Conservation (phyloP, 164 flowering plant species). For the Magnolia sinica region DNA sequence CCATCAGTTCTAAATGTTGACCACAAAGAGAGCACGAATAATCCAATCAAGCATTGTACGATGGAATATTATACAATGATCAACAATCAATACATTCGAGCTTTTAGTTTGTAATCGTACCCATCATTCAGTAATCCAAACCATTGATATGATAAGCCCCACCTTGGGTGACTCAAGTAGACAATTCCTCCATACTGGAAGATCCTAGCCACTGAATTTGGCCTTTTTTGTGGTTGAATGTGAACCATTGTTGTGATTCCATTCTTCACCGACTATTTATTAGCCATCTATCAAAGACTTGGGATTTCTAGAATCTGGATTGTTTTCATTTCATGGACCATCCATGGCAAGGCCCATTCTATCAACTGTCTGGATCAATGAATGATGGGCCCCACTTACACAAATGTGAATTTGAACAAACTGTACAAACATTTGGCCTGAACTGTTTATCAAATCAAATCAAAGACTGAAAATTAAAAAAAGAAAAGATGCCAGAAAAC, state of each 20-base stretch:
- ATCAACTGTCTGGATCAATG: not conserved
- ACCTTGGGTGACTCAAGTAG: too few species aligned
- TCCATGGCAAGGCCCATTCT: not conserved
- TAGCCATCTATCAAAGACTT: not conserved
- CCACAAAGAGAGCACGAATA: too few species aligned
- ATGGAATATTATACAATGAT: too few species aligned
- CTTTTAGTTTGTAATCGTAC: too few species aligned
- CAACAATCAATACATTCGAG: too few species aligned
- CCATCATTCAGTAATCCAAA: too few species aligned
- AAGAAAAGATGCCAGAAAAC: conserved; percentile 26
- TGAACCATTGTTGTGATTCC: not conserved
- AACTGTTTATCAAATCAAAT: not conserved
- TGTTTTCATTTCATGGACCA: not conserved
- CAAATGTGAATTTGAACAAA: not conserved
- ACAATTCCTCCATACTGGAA: too few species aligned
- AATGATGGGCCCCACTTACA: not conserved
- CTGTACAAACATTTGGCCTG: not conserved
- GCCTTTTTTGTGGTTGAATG: not conserved
- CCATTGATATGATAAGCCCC: too few species aligned
- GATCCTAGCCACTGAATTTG: too few species aligned
- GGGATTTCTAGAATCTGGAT: not conserved
- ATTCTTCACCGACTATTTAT: not conserved
- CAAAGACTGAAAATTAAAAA: not conserved
- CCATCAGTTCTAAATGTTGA: too few species aligned
- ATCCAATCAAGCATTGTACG: too few species aligned